These are phyloP conservation scores for Cairneyella variabilis DNA, from an alignment of 495 filamentous ascomycete species.

Conservation along the genomic window DNA sequence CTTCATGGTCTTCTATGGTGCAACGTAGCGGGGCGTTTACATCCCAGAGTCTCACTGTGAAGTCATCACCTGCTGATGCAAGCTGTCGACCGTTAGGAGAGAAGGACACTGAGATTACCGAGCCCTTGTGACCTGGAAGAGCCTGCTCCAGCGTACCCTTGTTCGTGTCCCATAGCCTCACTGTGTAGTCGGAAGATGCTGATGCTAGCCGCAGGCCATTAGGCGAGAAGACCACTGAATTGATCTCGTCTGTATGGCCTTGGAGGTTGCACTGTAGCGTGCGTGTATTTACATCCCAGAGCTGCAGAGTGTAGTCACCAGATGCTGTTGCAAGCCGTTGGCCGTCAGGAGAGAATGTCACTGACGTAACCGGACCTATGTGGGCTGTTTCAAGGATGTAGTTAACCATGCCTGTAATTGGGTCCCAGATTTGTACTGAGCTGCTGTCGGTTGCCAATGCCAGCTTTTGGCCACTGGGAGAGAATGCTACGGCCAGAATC, in stretches of 20 bases:
- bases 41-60: not conserved
- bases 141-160: not conserved
- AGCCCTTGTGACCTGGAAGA: not conserved
- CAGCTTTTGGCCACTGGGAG: not conserved
- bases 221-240: not conserved
- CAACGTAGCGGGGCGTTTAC: no score
- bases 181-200: not conserved
- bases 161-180: not conserved
- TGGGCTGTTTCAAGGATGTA: no score
- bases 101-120: not conserved
- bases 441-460: not conserved
- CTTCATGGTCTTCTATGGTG: not conserved
- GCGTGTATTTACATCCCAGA: not conserved
- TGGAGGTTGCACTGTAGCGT: no score
- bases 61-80: not conserved
- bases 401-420: no score
- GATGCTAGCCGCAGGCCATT: not conserved
- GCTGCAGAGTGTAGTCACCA: not conserved
- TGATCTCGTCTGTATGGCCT: not conserved
- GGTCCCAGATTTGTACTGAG: not conserved
- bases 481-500: not conserved
- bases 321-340: no score
- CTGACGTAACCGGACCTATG: not conserved
- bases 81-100: not conserved
- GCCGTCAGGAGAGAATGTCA: not conserved